These are phyloP conservation scores for Globisporangium spinosum DNA, from an alignment of 352 stramenopile species.

Conservation along the genomic window DNA sequence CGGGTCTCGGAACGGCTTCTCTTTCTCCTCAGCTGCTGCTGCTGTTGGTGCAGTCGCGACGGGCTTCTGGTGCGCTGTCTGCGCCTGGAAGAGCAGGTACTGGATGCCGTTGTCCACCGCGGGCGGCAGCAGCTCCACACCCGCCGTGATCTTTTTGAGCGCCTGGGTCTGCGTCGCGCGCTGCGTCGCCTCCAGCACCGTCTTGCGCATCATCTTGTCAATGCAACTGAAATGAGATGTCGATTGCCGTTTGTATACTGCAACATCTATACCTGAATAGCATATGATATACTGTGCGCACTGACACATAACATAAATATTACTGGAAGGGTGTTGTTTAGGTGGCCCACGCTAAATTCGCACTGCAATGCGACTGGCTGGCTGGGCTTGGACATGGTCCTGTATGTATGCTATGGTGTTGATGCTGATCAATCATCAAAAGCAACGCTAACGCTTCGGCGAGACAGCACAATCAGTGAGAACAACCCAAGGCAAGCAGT, in stretches of 20 bases:
- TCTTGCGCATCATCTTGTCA: slow-evolving; percentile 47
- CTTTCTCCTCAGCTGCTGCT: neutral
- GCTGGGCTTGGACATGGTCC: neutral
- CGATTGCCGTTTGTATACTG: neutral
- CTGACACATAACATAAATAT: neutral
- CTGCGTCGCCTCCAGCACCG: slow-evolving; percentile 60
- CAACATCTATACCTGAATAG: too few relatives aligned
- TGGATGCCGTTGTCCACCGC: slow-evolving; percentile 30
- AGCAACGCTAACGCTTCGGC: neutral
- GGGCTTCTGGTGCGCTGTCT: slow-evolving; percentile 39
- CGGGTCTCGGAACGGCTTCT: slow-evolving; percentile 48
- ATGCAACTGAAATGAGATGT: neutral
- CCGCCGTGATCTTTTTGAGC: slow-evolving; percentile 61
- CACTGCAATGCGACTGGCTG: neutral
- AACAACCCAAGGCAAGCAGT: neutral
- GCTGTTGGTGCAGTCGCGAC: slow-evolving; percentile 16
- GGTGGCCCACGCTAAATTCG: neutral
- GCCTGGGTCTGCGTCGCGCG: slow-evolving; percentile 49
- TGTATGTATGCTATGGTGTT: too few relatives aligned
- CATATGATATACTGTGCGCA: too few relatives aligned
- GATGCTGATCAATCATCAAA: neutral
- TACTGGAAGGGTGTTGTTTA: neutral
- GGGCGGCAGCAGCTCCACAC: slow-evolving; percentile 46
- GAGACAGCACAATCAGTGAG: too few relatives aligned
- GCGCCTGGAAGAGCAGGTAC: slow-evolving; percentile 58